Evolutionary conservation across 1,284 basidiomycete genomes (phyloP).

Genomic region (Pisolithus thermaeus): DNA sequence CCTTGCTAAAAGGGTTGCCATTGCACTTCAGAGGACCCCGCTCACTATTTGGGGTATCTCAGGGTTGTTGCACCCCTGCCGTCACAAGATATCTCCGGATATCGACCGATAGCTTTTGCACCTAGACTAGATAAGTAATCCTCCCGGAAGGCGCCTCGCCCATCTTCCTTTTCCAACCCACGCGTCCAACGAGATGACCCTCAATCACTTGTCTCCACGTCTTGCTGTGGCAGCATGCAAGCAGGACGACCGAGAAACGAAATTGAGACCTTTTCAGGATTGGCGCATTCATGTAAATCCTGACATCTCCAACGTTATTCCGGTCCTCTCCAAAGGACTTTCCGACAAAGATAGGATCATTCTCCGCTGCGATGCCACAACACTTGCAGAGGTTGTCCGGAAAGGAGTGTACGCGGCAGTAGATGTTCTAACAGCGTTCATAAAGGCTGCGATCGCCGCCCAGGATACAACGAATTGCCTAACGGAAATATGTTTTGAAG

Average conservation of each 20-base stretch:
- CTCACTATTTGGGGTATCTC: too few relatives aligned
- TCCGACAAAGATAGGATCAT: constrained; percentile 22
- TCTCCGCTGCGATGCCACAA: constrained; percentile 26
- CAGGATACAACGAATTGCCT: constrained; percentile 44
- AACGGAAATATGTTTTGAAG: constrained; percentile 49
- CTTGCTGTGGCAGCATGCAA: constrained; percentile 20
- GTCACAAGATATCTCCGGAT: too few relatives aligned
- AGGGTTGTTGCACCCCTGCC: too few relatives aligned
- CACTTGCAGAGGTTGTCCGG: constrained; percentile 17
- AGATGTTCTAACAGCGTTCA: constrained; percentile 22
- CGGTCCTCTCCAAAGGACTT: constrained; percentile 22
- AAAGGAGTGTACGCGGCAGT: constrained; percentile 20
- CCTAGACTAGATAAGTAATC: not conserved
- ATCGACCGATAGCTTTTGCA: not conserved
- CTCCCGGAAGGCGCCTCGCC: not conserved
- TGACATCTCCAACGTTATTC: constrained; percentile 17
- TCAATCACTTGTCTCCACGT: not conserved
- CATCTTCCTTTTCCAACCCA: not conserved
- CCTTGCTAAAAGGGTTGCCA: too few relatives aligned
- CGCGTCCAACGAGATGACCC: not conserved
- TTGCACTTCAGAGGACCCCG: too few relatives aligned
- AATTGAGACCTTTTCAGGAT: constrained; percentile 6
- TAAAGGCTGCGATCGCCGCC: constrained; percentile 23
- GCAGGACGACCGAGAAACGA: constrained; percentile 17
- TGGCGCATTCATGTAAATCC: constrained; percentile 3